Evolutionary conservation across 1,284 basidiomycete species (phyloP), one percentile per base, ranked within the genome.

Genomic region (Trichosporon sp.): DNA sequence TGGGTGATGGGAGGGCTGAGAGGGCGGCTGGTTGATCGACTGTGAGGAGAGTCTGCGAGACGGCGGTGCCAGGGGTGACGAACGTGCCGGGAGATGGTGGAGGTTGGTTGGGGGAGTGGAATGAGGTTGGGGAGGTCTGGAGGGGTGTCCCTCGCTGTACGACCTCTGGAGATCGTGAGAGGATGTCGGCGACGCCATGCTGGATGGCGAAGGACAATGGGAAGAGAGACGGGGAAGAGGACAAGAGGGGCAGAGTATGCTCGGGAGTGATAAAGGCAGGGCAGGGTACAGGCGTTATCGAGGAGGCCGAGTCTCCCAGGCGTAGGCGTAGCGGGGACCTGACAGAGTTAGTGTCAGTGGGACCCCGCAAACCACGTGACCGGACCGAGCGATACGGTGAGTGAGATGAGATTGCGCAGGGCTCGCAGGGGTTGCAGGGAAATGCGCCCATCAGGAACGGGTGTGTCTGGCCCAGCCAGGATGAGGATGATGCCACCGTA

Each of bases 61-160:
- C 5, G 57, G 56, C 33, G 44, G 58, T 13, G 58, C 49, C 29
- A 63, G 52, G 0, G 62, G 62, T 16, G 62, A 63, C 58, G 62
- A 63, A 46, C 62, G 62, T 33, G 52, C 62, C 23, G 62, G 62
- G 13, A 60, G 31, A 32, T 63, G 62, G 27, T 59, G 62, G 8
- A 44, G 36, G 37, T 34, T 34, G 56, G 56, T 54, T 8, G 49
- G 27, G 6, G 49, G 49, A n/a, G 49, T 31, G 27, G 49, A 31
- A 13, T 16, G 25, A n/a, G 49, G 25, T 25, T 54, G 49, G 14
- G 49, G 49, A 19, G 6, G 25, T 13, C 14, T 54, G 49, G 49
- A 4, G 1, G 49, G 25, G 25, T 29, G 49, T 11, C 27, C 49
- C 25, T 54, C 49, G 27, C 49, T 54, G 49, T 29, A 27, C 4